phyloP scores from a whole-genome alignment of 2,329 filamentous ascomycete species.

The Neophaeococcomyces aloes region DNA sequence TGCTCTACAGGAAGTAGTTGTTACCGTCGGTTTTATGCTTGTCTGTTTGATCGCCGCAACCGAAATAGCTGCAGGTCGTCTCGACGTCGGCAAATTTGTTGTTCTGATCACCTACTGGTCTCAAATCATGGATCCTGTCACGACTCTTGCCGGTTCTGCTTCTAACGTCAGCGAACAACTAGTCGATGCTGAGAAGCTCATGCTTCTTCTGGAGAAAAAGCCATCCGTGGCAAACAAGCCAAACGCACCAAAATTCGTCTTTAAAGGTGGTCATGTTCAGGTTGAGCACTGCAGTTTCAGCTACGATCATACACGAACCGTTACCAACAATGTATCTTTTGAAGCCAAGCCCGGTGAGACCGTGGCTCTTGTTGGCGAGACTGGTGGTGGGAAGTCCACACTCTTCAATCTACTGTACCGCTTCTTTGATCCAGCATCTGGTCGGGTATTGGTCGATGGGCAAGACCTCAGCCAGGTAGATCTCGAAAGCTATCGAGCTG shows the following conservation, averaged over 20 bases:
- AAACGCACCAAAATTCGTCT: conserved; percentile 28
- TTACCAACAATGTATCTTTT: conserved; percentile 40
- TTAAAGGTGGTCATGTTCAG: conserved; percentile 36
- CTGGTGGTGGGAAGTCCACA: conserved; percentile 49
- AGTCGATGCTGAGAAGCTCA: conserved; percentile 50
- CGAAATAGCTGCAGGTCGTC: conserved; percentile 40
- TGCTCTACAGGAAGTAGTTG: conserved; percentile 5
- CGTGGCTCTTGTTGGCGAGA: conserved; percentile 47
- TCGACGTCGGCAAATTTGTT: conserved; percentile 51
- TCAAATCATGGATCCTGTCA: conserved; percentile 39
- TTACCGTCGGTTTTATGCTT: conserved; percentile 30
- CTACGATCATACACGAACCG: conserved; percentile 41
- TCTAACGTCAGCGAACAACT: conserved; percentile 42
- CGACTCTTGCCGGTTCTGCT: conserved; percentile 41
- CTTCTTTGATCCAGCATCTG: conserved; percentile 43
- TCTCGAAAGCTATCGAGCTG: conserved; percentile 46
- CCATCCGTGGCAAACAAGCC: conserved; percentile 34
- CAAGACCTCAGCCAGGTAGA: conserved; percentile 50
- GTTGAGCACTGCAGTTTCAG: conserved; percentile 43
- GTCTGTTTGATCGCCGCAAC: conserved; percentile 44
- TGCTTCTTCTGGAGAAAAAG: conserved; percentile 40
- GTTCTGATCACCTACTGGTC: conserved; percentile 57
- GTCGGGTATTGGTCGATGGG: conserved; percentile 43
- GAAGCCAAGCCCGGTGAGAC: conserved; percentile 40
- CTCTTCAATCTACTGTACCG: conserved; percentile 46